Conservation (phyloP, 352 stramenopile species). For the Lagenidium giganteum region DNA sequence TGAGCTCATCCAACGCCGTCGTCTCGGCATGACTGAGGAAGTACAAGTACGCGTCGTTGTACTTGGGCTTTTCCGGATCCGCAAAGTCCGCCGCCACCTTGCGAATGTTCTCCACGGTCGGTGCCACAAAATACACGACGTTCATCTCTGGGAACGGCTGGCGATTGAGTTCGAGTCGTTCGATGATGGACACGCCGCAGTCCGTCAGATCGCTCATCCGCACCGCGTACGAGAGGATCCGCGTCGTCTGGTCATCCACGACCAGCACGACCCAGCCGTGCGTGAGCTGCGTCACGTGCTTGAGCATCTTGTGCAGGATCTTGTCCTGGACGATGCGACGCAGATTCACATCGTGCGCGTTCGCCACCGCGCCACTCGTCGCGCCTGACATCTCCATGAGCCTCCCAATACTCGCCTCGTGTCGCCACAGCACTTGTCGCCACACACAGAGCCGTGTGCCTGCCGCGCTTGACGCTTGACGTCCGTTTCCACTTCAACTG, state of each 20-base stretch:
- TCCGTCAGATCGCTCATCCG: slow-evolving; percentile 99
- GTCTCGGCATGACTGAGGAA: slow-evolving; percentile 88
- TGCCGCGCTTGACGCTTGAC: no score
- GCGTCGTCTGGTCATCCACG: slow-evolving; percentile 91
- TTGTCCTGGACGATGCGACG: slow-evolving; percentile 80
- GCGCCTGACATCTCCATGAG: slow-evolving; percentile 14
- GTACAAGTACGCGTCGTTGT: slow-evolving; percentile 92
- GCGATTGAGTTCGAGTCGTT: slow-evolving; percentile 92
- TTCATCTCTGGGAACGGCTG: slow-evolving; percentile 97
- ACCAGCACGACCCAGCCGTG: slow-evolving; percentile 91
- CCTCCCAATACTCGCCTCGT: neutral
- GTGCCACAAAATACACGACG: slow-evolving; percentile 93
- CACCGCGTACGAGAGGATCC: slow-evolving; percentile 91
- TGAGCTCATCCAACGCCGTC: slow-evolving; percentile 79
- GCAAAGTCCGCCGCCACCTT: slow-evolving; percentile 85
- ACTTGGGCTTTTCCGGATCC: slow-evolving; percentile 82
- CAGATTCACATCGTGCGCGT: slow-evolving; percentile 55
- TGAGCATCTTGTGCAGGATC: slow-evolving; percentile 78
- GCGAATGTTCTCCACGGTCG: slow-evolving; percentile 79
- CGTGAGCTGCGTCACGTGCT: slow-evolving; percentile 70
- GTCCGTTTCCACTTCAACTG: slow-evolving; percentile 3
- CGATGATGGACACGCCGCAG: slow-evolving; percentile 94
- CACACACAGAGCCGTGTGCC: no score
- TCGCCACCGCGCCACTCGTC: slow-evolving; percentile 24
- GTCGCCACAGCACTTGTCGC: no score